A percentile compares a stretch with the other conserved stretches of the same genome.
Evolutionary conservation across 345 rosid species (phyloP).

Genomic region (Stellera chamaejasme): DNA sequence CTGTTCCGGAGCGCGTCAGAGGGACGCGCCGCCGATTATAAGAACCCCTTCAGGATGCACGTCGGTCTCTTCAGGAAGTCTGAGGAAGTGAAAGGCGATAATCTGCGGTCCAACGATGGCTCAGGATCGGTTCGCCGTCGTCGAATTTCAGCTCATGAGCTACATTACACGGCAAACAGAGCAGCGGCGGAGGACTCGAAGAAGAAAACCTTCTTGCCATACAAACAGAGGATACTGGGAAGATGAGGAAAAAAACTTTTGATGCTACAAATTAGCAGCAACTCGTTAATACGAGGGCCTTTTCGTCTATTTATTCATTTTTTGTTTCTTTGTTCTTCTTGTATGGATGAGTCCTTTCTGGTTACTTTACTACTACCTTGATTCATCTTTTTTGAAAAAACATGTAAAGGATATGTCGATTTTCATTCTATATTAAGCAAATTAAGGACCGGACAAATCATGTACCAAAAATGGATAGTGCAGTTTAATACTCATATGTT

Average conservation of each 20-base stretch:
- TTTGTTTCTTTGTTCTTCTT: too few species aligned
- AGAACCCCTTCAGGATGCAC: conserved; percentile 45
- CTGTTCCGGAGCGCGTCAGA: conserved; percentile 89
- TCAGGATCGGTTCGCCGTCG: conserved; percentile 13
- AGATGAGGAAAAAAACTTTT: conserved; percentile 58
- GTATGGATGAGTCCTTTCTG: too few species aligned
- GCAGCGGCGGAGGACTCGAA: conserved; percentile 62
- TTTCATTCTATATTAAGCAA: too few species aligned
- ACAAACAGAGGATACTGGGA: conserved; percentile 73
- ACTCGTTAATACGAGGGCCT: too few species aligned
- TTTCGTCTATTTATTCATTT: too few species aligned
- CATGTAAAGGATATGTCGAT: too few species aligned
- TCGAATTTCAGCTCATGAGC: conserved; percentile 64
- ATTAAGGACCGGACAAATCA: too few species aligned
- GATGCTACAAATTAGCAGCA: conserved; percentile 18
- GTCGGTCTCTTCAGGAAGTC: conserved; percentile 38
- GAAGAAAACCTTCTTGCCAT: conserved; percentile 90
- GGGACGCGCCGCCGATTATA: conserved; percentile 50
- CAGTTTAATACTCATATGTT: too few species aligned
- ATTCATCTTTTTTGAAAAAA: too few species aligned
- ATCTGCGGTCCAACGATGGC: conserved; percentile 29
- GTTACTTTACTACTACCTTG: too few species aligned
- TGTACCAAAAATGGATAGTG: too few species aligned
- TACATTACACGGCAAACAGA: conserved; percentile 76
- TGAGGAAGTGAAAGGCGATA: conserved; percentile 45